Evolutionary conservation across 2,329 filamentous ascomycete species (phyloP), one percentile per base, ranked within the genome.

Genomic region (Hirsutella minnesotensis): DNA sequence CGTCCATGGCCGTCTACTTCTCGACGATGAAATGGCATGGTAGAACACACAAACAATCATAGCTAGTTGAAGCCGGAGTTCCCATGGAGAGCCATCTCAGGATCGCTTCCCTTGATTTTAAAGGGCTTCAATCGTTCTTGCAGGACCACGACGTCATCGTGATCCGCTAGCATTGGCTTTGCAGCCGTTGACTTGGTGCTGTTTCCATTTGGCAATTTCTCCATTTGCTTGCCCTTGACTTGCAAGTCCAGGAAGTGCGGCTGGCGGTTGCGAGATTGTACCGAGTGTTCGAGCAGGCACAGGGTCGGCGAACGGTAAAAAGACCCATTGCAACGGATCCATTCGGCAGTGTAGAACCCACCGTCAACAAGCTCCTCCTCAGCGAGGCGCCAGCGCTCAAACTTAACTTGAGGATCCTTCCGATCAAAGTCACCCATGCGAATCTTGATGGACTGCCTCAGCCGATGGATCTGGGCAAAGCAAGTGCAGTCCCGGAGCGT

Each of bases 401-500:
- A 67, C 58, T 90, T 89, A 42, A 72, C 72, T 1, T 64, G 63
- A 9, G 74, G 70, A 44, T 80, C 81, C 65, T 92, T 92, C 53
- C 83, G 72, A 61, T 92, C 86, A 36, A 90, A 70, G 55, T 92
- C 86, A 2, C 81, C 83, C 9, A 92, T 69, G 42, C 81, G 76
- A 36, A 77, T 69, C 43, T 75, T 68, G 7, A 79, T 59, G 1
- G 57, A 56, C 7, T 51, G 48, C 1, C 53, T 46, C 8, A 49
- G 42, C 15, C 48, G 51, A 36, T 61, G 61, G 44, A 87, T 71
- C 53, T 77, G 75, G 34, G 86, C 66, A 54, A 82, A 88, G 52
- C 85, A 74, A 3, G 83, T 86, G 58, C 85, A 88, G 64, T 92
- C 86, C 40, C 86, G 69, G 49, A 92, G 59, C 3, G 86, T 89